Base-by-base conservation (phyloP, 257 asterid genomes). In the Echium plantagineum region DNA sequence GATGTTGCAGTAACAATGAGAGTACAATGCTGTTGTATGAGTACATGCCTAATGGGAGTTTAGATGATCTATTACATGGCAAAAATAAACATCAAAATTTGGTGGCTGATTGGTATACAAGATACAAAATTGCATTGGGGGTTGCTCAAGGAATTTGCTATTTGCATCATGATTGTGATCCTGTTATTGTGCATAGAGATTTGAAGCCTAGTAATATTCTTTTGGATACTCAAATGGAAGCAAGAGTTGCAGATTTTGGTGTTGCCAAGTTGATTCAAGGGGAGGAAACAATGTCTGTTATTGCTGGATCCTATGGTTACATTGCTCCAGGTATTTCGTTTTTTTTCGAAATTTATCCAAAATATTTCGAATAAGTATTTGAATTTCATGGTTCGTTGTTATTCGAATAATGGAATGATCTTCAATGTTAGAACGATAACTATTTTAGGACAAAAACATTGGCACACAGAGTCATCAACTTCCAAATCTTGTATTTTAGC, bases 261-360 rank as follows among this genome's bases (percentile, higher is more conserved):
- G 87, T 89, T 7, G 97, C 97, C 0, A 89, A 89, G 74, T 63
- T 89, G 71, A 77, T 82, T 54, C 85, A 82, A 60, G 66, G 60
- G 55, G 86, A 86, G 10, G 94, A 84, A 60, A 77, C 93, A 4
- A 87, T 87, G 96, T 91, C 98, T 0, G 93, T 89, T 3, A 77
- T 91, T 57, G 98, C 98, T 0, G 98, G 98, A 64, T 87, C 96
- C 1, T 91, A 85, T 17, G 98, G 98, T 59, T 91, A 87, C 84
- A 91, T 91, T 55, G 98, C 98, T 0, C 98, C 98, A 22, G 98
- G 98, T 90, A 35, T 60, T 20, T 54, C 26, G 0, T 1, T 28
- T 52, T 57, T 32, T 32, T 32, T 32, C 42, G 3, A 28, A 28
- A 28, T 28, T 28, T 28, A 28, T 28, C 5, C 32, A 28, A 28